Percentiles rank a stretch among this genome's conserved stretches.
These are phyloP conservation scores for Rhizoclosmatium sp. DNA, from an alignment of 192 early-diverging fungal species.

Conservation along the genomic window DNA sequence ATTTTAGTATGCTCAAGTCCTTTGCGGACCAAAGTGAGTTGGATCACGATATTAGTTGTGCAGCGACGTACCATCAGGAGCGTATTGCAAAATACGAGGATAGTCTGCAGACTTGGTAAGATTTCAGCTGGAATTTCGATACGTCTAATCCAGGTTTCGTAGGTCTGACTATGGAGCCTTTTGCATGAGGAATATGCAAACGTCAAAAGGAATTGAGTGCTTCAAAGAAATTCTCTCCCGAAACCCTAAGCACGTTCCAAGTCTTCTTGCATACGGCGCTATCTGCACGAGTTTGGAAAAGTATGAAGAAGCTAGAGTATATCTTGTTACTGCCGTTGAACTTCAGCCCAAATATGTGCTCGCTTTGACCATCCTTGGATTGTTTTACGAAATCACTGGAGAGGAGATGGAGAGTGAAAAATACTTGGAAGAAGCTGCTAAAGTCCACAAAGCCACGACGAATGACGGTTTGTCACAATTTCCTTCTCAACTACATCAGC, in stretches of 20 bases:
- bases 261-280: constrained; percentile 58
- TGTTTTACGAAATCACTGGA: constrained; percentile 60
- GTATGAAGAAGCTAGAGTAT: constrained; percentile 63
- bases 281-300: constrained; percentile 54
- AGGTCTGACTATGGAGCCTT: constrained; percentile 70
- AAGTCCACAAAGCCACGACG: constrained; percentile 44
- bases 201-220: constrained; percentile 60
- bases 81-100: constrained; percentile 65
- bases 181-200: constrained; percentile 53
- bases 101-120: constrained; percentile 60
- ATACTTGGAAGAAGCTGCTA: constrained; percentile 47
- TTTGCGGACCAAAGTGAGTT: constrained; percentile 63
- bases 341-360: constrained; percentile 60
- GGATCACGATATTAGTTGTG: constrained; percentile 45
- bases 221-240: constrained; percentile 60
- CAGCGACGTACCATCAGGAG: constrained; percentile 61
- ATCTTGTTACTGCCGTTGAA: constrained; percentile 55
- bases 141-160: constrained; percentile 7
- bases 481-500: background rate
- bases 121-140: background rate
- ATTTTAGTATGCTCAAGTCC: constrained; percentile 53
- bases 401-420: constrained; percentile 63
- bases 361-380: constrained; percentile 53
- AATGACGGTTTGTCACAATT: constrained; percentile 24
- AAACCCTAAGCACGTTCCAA: constrained; percentile 64